Base-by-base conservation (phyloP, 129 eudicot species). In the Calendula officinalis region DNA sequence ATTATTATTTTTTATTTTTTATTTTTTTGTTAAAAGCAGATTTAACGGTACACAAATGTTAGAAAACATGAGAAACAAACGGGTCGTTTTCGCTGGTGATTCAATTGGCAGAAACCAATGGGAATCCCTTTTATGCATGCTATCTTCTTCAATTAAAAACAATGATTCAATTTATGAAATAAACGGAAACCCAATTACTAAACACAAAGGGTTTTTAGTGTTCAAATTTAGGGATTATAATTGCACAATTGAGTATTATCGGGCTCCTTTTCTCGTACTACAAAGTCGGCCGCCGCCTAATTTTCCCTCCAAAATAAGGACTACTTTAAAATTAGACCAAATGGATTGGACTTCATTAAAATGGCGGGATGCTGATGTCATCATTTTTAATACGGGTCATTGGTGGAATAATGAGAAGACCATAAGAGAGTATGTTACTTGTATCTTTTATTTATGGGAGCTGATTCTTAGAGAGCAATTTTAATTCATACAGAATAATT, bases 321-420 rank as follows among this genome's bases (percentile, higher is more conserved):
- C 87, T 5, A 81, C 99, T 0, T 66, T 92, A 46, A 92, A 82
- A 52, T 40, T 92, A 39, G 96, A 81, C 58, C 78, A 77, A 67
- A 78, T 92, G 87, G 99, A 92, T 71, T 92, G 96, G 96, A 85
- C 62, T 49, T 85, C 88, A 32, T 65, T 44, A 37, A 81, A 85
- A 64, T 92, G 99, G 99, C 83, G 71, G 40, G 72, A 85, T 56
- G 96, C 95, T 1, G 99, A 92, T 78, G 64, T 92, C 41, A 76
- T 88, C 48, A 63, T 92, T 39, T 81, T 92, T 43, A 88, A 92
- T 82, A 80, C 99, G 0, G 99, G 99, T 30, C 99, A 88, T 67
- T 92, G 99, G 99, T 92, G 99, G 99, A 92, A 92, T 64, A 81
- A 83, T 48, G 99, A 92, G 79, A 92, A 92, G 85, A 92, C 99